phyloP scores from a whole-genome alignment of 176 grass and related monocot genomes.

The Elaeis guineensis region DNA sequence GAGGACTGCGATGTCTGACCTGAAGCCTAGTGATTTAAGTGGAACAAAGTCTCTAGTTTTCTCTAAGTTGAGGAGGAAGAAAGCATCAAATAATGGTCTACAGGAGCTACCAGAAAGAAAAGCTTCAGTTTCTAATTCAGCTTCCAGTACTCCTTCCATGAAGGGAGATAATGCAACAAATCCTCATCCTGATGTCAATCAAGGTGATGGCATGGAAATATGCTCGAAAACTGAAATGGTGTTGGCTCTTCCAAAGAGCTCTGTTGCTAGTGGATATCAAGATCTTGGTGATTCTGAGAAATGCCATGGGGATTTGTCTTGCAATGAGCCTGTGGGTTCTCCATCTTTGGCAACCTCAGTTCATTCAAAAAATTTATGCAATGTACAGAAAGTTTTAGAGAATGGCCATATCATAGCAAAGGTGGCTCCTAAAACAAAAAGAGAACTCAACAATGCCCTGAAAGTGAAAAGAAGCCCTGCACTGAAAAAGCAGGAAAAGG shows the following conservation, averaged over 20 bases:
- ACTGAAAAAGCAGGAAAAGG: conserved; percentile 27
- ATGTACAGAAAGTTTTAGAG: conserved; percentile 31
- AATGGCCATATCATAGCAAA: conserved; percentile 15
- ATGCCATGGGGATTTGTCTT: background rate
- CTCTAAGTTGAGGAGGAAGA: conserved; percentile 36
- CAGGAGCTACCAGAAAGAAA: conserved; percentile 31
- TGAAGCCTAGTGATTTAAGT: conserved; percentile 20
- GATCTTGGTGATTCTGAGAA: conserved; percentile 2
- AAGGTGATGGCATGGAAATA: background rate
- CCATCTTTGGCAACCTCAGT: too few species aligned
- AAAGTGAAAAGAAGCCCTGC: conserved; percentile 32
- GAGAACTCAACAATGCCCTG: conserved; percentile 29
- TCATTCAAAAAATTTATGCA: conserved; percentile 14
- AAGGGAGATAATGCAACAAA: conserved; percentile 7
- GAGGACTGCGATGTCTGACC: background rate
- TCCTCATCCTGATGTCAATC: background rate
- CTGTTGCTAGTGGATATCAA: background rate
- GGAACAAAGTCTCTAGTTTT: conserved; percentile 11
- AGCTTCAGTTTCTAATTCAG: conserved; percentile 23
- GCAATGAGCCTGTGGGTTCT: too few species aligned
- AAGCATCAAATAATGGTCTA: conserved; percentile 16
- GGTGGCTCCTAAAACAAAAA: conserved; percentile 25
- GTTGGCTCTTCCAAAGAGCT: background rate
- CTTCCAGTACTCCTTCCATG: conserved; percentile 13
- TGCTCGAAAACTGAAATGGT: conserved; percentile 1